These are phyloP conservation scores for Exophiala dermatitidis DNA, from an alignment of 2,329 filamentous ascomycete genomes.

Conservation along the genomic window DNA sequence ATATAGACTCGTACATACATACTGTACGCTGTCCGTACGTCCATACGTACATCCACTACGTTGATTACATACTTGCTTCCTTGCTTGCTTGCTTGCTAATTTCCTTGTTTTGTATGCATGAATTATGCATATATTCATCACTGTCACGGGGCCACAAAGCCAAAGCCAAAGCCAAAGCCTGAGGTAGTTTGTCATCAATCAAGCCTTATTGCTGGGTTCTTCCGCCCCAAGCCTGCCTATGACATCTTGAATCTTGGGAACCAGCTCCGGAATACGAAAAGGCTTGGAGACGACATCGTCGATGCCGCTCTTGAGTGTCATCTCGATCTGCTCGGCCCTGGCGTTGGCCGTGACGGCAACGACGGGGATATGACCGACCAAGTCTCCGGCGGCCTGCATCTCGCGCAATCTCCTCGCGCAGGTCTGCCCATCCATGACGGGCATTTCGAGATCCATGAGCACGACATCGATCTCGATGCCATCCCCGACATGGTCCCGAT, in stretches of 20 bases:
- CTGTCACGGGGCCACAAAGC: no score
- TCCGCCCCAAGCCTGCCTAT: constrained; percentile 18
- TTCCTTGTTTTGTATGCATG: no score
- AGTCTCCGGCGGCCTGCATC: constrained; percentile 50
- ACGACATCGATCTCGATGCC: constrained; percentile 51
- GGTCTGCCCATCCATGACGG: constrained; percentile 72
- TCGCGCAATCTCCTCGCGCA: constrained; percentile 63
- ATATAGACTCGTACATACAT: no score
- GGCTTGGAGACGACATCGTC: constrained; percentile 74
- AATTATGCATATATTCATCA: no score
- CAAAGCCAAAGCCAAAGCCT: no score
- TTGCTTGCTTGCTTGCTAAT: no score
- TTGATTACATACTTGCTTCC: no score
- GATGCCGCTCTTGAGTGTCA: constrained; percentile 65
- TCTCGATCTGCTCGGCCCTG: constrained; percentile 64
- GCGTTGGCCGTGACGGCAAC: constrained; percentile 61
- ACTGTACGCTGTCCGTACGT: no score
- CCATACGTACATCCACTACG: no score
- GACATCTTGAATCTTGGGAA: constrained; percentile 60
- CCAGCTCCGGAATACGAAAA: constrained; percentile 64
- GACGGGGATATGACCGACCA: constrained; percentile 33
- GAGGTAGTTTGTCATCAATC: no score
- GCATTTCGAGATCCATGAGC: constrained; percentile 78
- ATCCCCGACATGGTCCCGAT: constrained; percentile 16
- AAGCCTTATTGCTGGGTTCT: no score